Evolutionary conservation across 2,329 filamentous ascomycete genomes (phyloP).

Genomic region (Cryphonectria nitschkei): DNA sequence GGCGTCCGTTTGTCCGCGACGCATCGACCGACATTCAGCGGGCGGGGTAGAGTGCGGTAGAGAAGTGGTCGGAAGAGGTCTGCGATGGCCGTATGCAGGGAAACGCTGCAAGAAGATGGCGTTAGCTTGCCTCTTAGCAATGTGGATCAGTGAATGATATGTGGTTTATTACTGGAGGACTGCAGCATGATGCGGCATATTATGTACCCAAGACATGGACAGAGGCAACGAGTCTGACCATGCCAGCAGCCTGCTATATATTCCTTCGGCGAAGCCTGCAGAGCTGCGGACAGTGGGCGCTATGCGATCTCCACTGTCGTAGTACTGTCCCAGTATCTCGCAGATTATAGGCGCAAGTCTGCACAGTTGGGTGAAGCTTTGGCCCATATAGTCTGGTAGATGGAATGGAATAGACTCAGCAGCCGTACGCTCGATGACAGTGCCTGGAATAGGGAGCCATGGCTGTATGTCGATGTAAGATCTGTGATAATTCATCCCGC

Average conservation of each 20-base stretch:
- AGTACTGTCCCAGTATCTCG: slow-evolving; percentile 23
- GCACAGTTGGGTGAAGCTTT: slow-evolving; percentile 30
- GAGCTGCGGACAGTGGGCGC: slow-evolving; percentile 21
- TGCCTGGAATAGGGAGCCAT: slow-evolving; percentile 24
- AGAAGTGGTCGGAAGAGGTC: slow-evolving; percentile 31
- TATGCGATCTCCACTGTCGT: slow-evolving; percentile 25
- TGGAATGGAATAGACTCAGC: slow-evolving; percentile 18
- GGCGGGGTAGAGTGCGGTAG: not conserved
- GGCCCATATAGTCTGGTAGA: slow-evolving; percentile 30
- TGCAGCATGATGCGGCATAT: slow-evolving; percentile 21
- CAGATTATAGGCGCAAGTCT: slow-evolving; percentile 27
- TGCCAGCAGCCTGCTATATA: slow-evolving; percentile 31
- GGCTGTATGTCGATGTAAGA: slow-evolving; percentile 15
- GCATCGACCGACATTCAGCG: slow-evolving; percentile 10
- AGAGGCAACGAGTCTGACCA: slow-evolving; percentile 30
- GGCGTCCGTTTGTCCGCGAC: slow-evolving; percentile 8
- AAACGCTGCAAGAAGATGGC: slow-evolving; percentile 16
- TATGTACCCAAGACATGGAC: slow-evolving; percentile 15
- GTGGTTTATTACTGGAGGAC: slow-evolving; percentile 30
- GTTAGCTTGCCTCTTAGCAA: not conserved
- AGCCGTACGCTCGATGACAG: slow-evolving; percentile 9
- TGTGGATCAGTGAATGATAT: not conserved
- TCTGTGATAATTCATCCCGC: slow-evolving; percentile 21
- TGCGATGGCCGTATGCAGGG: slow-evolving; percentile 27
- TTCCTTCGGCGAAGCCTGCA: slow-evolving; percentile 26